Conservation (phyloP, 768 basidiomycete species). For the Russula ochroleuca region DNA sequence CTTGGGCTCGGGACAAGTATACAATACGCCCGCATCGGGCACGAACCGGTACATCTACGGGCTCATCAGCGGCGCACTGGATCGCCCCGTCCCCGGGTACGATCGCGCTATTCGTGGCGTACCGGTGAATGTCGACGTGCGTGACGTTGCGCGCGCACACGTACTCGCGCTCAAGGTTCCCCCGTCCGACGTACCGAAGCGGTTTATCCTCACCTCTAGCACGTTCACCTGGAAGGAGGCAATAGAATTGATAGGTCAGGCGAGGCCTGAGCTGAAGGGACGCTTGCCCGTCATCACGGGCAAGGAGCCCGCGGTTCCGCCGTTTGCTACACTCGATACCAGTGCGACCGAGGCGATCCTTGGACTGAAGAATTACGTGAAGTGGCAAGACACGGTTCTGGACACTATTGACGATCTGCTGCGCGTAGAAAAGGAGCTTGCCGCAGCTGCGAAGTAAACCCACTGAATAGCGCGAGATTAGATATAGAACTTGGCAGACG, state of each 20-base stretch:
- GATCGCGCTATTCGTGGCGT: slow-evolving; percentile 19
- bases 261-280: slow-evolving; percentile 30
- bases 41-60: slow-evolving; percentile 32
- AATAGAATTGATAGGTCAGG: slow-evolving; percentile 27
- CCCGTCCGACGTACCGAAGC: slow-evolving; percentile 10
- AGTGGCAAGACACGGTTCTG: slow-evolving; percentile 23
- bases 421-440: slow-evolving; percentile 18
- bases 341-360: slow-evolving; percentile 11
- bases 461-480: too few relatives aligned
- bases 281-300: slow-evolving; percentile 27
- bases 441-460: neutral
- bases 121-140: slow-evolving; percentile 33
- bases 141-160: slow-evolving; percentile 35
- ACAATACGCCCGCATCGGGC: slow-evolving; percentile 21
- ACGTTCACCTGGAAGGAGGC: slow-evolving; percentile 32
- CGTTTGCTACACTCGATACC: slow-evolving; percentile 1
- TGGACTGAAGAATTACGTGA: slow-evolving; percentile 19
- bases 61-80: slow-evolving; percentile 27
- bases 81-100: slow-evolving; percentile 22
- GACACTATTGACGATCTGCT: slow-evolving; percentile 25
- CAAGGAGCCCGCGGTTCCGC: neutral
- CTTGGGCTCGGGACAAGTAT: slow-evolving; percentile 25
- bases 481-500: neutral
- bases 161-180: slow-evolving; percentile 29
- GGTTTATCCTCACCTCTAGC: slow-evolving; percentile 31